Percentiles rank a stretch among this genome's conserved stretches.
Evolutionary conservation across 495 filamentous ascomycete species (phyloP).

Genomic region (Bacidia gigantensis): DNA sequence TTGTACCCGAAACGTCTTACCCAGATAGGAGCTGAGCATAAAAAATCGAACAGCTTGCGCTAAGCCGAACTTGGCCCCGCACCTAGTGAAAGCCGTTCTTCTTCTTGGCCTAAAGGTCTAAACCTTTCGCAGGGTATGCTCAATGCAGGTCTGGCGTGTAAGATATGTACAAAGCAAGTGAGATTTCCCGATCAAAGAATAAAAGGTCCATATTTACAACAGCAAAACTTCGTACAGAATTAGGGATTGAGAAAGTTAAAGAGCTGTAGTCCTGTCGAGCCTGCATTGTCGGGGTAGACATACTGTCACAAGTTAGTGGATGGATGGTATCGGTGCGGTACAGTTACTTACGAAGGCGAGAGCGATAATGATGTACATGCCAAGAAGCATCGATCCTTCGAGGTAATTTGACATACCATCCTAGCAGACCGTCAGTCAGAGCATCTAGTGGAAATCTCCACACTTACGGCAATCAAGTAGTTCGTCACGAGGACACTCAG

Average conservation of each 20-base stretch:
- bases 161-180: too few relatives aligned
- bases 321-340: background rate
- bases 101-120: too few relatives aligned
- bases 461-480: conserved; percentile 40
- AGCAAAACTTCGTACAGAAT: background rate
- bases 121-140: too few relatives aligned
- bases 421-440: conserved; percentile 36
- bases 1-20: too few relatives aligned
- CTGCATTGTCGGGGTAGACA: conserved; percentile 62
- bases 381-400: conserved; percentile 80
- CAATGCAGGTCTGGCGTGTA: too few relatives aligned
- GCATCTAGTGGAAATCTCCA: background rate
- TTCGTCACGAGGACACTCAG: conserved; percentile 81
- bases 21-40: too few relatives aligned
- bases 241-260: conserved; percentile 4
- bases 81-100: too few relatives aligned
- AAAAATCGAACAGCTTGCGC: too few relatives aligned
- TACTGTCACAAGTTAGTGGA: background rate
- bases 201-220: too few relatives aligned
- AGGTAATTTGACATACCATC: conserved; percentile 94
- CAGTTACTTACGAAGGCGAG: conserved; percentile 12
- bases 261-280: background rate
- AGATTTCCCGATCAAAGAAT: too few relatives aligned
- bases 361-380: conserved; percentile 41
- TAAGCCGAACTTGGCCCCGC: too few relatives aligned